Conservation (phyloP, 2,329 filamentous ascomycete species). For the Fusarium guadeloupense region DNA sequence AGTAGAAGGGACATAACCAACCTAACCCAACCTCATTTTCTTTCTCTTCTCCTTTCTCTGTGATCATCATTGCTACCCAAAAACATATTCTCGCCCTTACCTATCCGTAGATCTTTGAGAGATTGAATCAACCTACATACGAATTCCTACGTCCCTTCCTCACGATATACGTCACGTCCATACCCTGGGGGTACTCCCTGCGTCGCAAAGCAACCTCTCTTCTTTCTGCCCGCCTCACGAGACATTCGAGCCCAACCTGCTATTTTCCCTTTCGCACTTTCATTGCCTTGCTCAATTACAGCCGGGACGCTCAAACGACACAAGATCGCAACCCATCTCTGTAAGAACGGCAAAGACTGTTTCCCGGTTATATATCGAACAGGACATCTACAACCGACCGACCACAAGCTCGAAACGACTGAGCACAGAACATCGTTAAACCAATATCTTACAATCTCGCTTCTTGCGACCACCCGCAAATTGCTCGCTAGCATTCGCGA, state of each 20-base stretch:
- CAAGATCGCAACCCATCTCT: too few relatives aligned
- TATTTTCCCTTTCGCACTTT: not conserved
- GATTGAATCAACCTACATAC: slow-evolving; percentile 5
- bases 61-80: not conserved
- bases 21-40: slow-evolving; percentile 7
- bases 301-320: slow-evolving; percentile 1
- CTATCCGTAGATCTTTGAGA: not conserved
- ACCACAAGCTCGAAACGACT: slow-evolving; percentile 8
- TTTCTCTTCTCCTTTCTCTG: not conserved
- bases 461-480: slow-evolving; percentile 16
- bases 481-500: slow-evolving; percentile 18
- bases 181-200: slow-evolving; percentile 10
- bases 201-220: slow-evolving; percentile 1
- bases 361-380: not conserved
- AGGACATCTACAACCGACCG: slow-evolving; percentile 1
- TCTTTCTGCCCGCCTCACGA: slow-evolving; percentile 7
- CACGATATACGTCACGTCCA: not conserved
- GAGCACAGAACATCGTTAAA: slow-evolving; percentile 9
- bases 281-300: not conserved
- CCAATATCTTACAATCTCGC: slow-evolving; percentile 19
- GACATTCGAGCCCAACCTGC: not conserved
- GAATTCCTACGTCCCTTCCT: not conserved
- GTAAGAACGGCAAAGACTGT: not conserved
- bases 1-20: not conserved
- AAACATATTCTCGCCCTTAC: slow-evolving; percentile 6